Evolutionary conservation across 2,329 filamentous ascomycete species (phyloP), one percentile per base, ranked within the genome.

Genomic region (Hirsutella minnesotensis): DNA sequence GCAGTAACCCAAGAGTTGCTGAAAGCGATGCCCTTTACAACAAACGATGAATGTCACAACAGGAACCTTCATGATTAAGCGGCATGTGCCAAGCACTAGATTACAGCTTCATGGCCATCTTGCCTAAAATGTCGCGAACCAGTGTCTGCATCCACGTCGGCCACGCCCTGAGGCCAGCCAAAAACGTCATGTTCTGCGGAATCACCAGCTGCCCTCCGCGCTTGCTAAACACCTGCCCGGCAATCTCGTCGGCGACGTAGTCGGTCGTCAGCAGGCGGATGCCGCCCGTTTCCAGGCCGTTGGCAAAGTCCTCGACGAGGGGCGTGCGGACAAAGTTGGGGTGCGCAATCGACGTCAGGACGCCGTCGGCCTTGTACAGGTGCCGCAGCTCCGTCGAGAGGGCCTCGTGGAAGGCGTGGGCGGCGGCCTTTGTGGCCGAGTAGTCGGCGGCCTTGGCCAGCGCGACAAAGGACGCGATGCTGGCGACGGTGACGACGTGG

Each of bases 401-500:
- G 0, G 69, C 79, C 57, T 86, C 80, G 56, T 86, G 81, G 60
- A 86, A 81, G 2, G 75, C 62, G 3, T 82, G 58, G 0, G 79
- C 75, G 0, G 77, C 80, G 4, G 80, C 72, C 60, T 86, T 86
- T 41, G 70, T 73, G 2, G 75, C 69, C 0, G 69, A 67, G 62
- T 86, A 86, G 59, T 85, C 79, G 18, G 78, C 73, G 63, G 79
- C 75, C 44, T 69, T 70, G 1, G 80, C 72, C 0, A 77, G 69
- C 2, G 72, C 65, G 4, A 77, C 56, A 55, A 76, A 83, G 10
- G 73, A 73, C 0, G 81, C 80, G 35, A 78, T 65, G n/a, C 73
- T 79, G 13, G 82, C 79, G 10, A 86, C 72, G 0, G 79, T 86
- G 29, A 86, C 75, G 37, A 86, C 60, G 65, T 83, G 82, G 41